phyloP scores from a whole-genome alignment of 169 alveolate species.

The Cardiosporidium cionae region DNA sequence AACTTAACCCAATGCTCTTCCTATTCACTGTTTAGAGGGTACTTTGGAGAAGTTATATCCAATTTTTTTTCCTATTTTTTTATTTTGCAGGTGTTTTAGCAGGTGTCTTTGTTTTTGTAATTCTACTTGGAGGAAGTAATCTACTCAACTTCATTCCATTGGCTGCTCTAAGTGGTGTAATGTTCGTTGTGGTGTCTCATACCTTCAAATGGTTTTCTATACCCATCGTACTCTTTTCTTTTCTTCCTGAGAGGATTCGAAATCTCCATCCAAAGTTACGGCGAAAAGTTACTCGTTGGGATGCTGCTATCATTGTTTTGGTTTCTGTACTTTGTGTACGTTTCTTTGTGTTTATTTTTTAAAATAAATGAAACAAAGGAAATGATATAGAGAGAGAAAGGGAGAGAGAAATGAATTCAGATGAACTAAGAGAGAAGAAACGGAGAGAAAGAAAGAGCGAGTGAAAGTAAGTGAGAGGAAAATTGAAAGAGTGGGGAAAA shows the following conservation, averaged over 20 bases:
- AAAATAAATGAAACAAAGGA: too few species aligned
- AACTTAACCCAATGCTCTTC: background rate
- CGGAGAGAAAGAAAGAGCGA: background rate
- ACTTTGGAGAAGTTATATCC: background rate
- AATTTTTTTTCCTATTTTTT: background rate
- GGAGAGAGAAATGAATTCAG: slow-evolving; percentile 9
- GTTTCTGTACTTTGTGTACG: slow-evolving; percentile 56
- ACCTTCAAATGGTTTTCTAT: slow-evolving; percentile 70
- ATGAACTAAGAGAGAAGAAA: too few species aligned
- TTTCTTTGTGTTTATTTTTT: too few species aligned
- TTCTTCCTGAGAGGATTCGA: slow-evolving; percentile 54
- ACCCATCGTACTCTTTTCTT: slow-evolving; percentile 59
- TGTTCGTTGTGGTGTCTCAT: slow-evolving; percentile 60
- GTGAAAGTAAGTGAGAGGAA: too few species aligned
- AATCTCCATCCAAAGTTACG: slow-evolving; percentile 54
- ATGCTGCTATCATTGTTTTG: slow-evolving; percentile 59
- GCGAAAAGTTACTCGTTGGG: slow-evolving; percentile 59
- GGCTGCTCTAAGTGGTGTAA: slow-evolving; percentile 61
- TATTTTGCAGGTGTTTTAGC: slow-evolving; percentile 24
- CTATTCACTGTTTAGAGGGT: background rate
- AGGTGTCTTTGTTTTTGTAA: slow-evolving; percentile 44
- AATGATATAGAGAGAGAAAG: background rate
- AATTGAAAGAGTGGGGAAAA: background rate
- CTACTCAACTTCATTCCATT: slow-evolving; percentile 61
- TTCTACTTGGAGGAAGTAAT: slow-evolving; percentile 56